Base-by-base conservation (phyloP, 441 rosid genomes). In the Syzygium malaccense region DNA sequence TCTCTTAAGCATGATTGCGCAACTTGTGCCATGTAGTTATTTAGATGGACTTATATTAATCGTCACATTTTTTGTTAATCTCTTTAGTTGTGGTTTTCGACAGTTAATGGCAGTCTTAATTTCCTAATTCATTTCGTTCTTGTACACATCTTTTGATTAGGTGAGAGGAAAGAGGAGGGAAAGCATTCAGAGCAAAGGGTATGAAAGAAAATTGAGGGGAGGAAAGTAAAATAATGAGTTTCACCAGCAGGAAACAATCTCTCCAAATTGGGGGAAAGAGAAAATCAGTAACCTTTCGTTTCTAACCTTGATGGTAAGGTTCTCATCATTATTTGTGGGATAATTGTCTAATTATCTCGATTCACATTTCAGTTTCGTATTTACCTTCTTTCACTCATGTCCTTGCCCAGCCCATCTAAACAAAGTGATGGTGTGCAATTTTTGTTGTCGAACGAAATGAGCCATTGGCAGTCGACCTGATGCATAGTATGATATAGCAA, bases 401-500 rank as follows among this genome's bases (percentile, higher is more conserved):
- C 41, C 75, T 64, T 64, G 48, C 48, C 6, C 25, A 64, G 48
- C 48, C 6, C 25, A 64, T 30, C 32, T 64, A 30, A 32, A 64
- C 1, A 64, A 64, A 17, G 75, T 64, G 41, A 64, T 64, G 75
- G 33, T 32, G 20, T 30, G 41, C 0, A 64, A 32, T 30, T 30
- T 30, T 64, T 64, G 32, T 30, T 32, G 23, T 30, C 23, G 12
- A 64, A 64, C 1, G 0, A 5, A 30, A 64, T 64, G 41, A 4
- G 75, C 75, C 75, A 32, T 64, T 30, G 13, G 75, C 75, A 4
- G 41, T 30, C 0, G 75, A 30, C 41, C 32, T 17, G 75, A 30
- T 30, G 75, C 41, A 17, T 9, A 2, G 0, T 0, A 19, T 64
- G 4, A 2, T 17, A 64, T 30, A 17, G 41, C 0, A 15, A 30